Base-by-base conservation (phyloP, 2,329 filamentous ascomycete species). In the Neofusicoccum kwambonambiense region DNA sequence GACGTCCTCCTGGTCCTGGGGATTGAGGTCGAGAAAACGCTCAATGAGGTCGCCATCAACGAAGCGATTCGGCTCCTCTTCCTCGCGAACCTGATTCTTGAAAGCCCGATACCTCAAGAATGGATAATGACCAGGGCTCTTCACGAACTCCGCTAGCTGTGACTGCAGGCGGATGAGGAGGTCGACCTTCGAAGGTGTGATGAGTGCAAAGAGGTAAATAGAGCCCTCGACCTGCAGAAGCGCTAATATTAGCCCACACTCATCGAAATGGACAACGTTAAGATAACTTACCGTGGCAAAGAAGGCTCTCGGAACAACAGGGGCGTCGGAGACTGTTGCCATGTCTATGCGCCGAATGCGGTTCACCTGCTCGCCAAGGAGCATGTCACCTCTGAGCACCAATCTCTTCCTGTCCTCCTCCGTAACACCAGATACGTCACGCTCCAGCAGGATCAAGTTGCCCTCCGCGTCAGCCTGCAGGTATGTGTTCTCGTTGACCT, bases 31-130 rank as follows among this genome's bases (percentile, higher is more conserved):
- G 69, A 98, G 77, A 73, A 97, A 97, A 60, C 87, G 79, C 78
- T 98, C 94, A 12, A 99, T 83, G 71, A 98, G 82, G 75, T 97
- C 94, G 0, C 94, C 95, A 72, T 99, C 95, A 12, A 99, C 86
- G 71, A 98, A 98, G 1, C 94, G 85, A 72, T 87, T 91, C 0
- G 95, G 94, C 44, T 90, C 91, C 0, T 90, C 88, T 0, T 87
- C 86, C 66, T 90, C 86, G 17, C 89, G 82, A 31, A 90, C 88
- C 27, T 87, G 82, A 62, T 88, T 96, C 67, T 87, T 87, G 79
- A 94, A 96, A 0, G 90, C 90, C n/a, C 95, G 86, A 80, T 91
- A 99, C 22, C 84, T 82, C 44, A 87, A 86, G 76, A 97, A 98
- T 0, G 88, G 83, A 56, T 96, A 86, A 54, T 88, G 81, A 0